phyloP scores from a whole-genome alignment of 2,329 filamentous ascomycete species.

The Fusarium papillatum region DNA sequence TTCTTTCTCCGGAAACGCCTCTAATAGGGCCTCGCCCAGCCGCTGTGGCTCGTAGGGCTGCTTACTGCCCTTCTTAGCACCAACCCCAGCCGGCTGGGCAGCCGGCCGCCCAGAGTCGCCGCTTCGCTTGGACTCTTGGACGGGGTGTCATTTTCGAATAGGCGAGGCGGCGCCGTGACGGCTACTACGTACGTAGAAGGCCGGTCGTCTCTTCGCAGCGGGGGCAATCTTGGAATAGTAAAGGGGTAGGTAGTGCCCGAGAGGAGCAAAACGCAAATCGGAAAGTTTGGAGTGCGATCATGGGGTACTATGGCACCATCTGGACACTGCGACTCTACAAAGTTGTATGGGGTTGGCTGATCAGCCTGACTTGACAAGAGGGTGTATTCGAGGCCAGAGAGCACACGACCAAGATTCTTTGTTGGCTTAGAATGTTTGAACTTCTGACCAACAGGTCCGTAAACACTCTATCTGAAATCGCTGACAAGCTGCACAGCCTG shows the following conservation, averaged over 20 bases:
- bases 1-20: background rate
- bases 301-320: slow-evolving; percentile 35
- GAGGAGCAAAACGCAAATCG: slow-evolving; percentile 17
- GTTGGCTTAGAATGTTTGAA: background rate
- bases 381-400: background rate
- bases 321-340: slow-evolving; percentile 4
- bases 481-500: slow-evolving; percentile 3
- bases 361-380: background rate
- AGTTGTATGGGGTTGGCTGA: background rate
- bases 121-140: slow-evolving; percentile 26
- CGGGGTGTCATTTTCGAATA: slow-evolving; percentile 27
- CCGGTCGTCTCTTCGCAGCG: slow-evolving; percentile 3
- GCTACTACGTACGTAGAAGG: background rate
- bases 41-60: slow-evolving; percentile 42
- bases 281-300: slow-evolving; percentile 22
- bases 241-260: background rate
- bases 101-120: background rate
- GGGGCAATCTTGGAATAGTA: slow-evolving; percentile 11
- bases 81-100: background rate
- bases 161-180: slow-evolving; percentile 28
- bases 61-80: slow-evolving; percentile 7
- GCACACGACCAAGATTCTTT: background rate
- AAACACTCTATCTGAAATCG: slow-evolving; percentile 20
- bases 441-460: background rate
- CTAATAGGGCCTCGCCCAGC: slow-evolving; percentile 10